These are phyloP conservation scores for Tolypocladium paradoxum DNA, from an alignment of 2,329 filamentous ascomycete species.

Conservation along the genomic window DNA sequence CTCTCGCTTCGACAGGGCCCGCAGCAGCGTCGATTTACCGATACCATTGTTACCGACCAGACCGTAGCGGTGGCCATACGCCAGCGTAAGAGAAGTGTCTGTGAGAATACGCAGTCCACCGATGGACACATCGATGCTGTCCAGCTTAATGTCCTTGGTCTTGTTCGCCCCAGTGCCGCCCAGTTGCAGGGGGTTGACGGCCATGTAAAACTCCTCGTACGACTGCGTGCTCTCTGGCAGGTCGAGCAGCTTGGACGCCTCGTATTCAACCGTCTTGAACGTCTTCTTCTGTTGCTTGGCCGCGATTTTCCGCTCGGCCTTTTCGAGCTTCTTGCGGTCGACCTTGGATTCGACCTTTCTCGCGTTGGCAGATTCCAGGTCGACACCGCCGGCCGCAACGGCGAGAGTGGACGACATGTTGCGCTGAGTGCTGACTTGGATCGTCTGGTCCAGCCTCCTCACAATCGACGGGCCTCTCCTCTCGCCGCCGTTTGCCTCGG, in stretches of 20 bases:
- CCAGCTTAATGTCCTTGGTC: constrained; percentile 98
- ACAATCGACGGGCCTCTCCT: constrained; percentile 64
- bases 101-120: constrained; percentile 79
- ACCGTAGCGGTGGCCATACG: constrained; percentile 91
- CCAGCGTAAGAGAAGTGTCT: constrained; percentile 80
- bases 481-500: constrained; percentile 61
- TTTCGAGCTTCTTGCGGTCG: constrained; percentile 97
- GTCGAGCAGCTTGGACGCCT: constrained; percentile 82
- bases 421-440: constrained; percentile 85
- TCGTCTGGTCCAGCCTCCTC: constrained; percentile 81
- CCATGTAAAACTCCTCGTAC: constrained; percentile 99
- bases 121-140: constrained; percentile 91
- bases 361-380: constrained; percentile 84
- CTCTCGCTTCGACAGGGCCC: constrained; percentile 86
- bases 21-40: constrained; percentile 87
- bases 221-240: constrained; percentile 74
- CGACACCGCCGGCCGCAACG: constrained; percentile 71
- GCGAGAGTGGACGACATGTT: constrained; percentile 96
- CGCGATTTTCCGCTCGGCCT: constrained; percentile 93
- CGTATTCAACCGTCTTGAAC: constrained; percentile 97
- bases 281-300: constrained; percentile 98
- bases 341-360: constrained; percentile 96
- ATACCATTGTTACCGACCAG: constrained; percentile 99
- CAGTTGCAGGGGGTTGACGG: constrained; percentile 90
- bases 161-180: constrained; percentile 64